Evolutionary conservation across 768 basidiomycete genomes (phyloP).

Genomic region (Paxillus rubicundulus): DNA sequence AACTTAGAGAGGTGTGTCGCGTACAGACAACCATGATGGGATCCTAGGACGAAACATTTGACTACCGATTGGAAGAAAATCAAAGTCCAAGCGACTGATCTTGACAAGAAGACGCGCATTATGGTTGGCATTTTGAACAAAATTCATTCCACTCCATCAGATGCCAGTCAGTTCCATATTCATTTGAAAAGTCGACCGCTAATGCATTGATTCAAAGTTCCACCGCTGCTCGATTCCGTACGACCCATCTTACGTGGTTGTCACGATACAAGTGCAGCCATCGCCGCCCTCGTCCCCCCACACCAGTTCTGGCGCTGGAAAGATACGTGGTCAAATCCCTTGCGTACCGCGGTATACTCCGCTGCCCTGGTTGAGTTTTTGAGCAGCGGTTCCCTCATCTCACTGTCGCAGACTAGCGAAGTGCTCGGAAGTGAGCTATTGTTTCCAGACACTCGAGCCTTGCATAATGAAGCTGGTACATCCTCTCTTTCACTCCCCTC

Average conservation of each 20-base stretch:
- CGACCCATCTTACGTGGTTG: conserved; percentile 57
- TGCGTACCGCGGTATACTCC: conserved; percentile 65
- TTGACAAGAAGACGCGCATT: conserved; percentile 72
- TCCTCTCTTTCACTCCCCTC: neutral
- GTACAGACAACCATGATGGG: neutral
- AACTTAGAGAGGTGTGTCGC: conserved; percentile 57
- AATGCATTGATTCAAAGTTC: conserved; percentile 43
- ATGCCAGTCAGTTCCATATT: conserved; percentile 46
- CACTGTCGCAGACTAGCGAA: conserved; percentile 49
- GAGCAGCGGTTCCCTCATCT: conserved; percentile 53
- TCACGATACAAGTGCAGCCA: conserved; percentile 42
- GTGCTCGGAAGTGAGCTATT: conserved; percentile 62
- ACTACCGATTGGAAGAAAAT: conserved; percentile 58
- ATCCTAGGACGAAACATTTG: conserved; percentile 1
- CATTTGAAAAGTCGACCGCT: conserved; percentile 10
- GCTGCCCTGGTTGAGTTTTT: conserved; percentile 68
- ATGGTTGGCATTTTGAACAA: conserved; percentile 77
- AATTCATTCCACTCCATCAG: conserved; percentile 69
- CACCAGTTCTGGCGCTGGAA: conserved; percentile 85
- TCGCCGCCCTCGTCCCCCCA: conserved; percentile 61
- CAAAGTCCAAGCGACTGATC: conserved; percentile 67
- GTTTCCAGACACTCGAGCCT: neutral
- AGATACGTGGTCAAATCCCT: conserved; percentile 74
- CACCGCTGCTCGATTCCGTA: conserved; percentile 54
- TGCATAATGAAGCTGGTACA: neutral